Evolutionary conservation across 495 filamentous ascomycete species (phyloP).

Genomic region (Penicillium lagena): DNA sequence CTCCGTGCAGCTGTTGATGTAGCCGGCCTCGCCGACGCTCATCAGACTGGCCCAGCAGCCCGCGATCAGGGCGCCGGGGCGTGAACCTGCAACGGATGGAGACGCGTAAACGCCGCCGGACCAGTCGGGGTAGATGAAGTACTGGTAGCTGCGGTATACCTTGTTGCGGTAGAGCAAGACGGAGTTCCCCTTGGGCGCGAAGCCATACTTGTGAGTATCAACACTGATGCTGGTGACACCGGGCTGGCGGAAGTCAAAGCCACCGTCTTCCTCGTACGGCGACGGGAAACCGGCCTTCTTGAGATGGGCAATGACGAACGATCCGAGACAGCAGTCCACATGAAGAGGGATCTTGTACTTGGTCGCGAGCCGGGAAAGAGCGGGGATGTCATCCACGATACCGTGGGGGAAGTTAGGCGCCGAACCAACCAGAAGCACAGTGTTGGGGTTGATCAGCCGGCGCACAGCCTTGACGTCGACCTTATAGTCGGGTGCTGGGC

Average conservation of each 20-base stretch:
- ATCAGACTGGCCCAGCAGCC: slow-evolving; percentile 90
- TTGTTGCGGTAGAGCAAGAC: slow-evolving; percentile 83
- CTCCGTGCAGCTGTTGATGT: slow-evolving; percentile 72
- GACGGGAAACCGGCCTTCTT: slow-evolving; percentile 77
- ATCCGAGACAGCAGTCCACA: slow-evolving; percentile 96
- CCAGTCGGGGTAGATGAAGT: slow-evolving; percentile 95
- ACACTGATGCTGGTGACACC: slow-evolving; percentile 94
- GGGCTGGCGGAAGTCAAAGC: slow-evolving; percentile 88
- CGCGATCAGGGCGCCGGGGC: slow-evolving; percentile 89
- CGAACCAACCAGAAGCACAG: slow-evolving; percentile 89
- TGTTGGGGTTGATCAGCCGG: slow-evolving; percentile 91
- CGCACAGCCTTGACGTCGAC: slow-evolving; percentile 70
- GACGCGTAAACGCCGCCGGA: slow-evolving; percentile 94
- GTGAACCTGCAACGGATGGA: slow-evolving; percentile 81
- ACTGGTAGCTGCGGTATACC: slow-evolving; percentile 76
- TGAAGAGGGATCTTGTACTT: slow-evolving; percentile 78
- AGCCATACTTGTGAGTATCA: slow-evolving; percentile 98
- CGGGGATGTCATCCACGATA: slow-evolving; percentile 89
- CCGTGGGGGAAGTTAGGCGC: slow-evolving; percentile 98
- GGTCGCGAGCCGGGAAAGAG: slow-evolving; percentile 76
- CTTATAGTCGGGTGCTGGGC: slow-evolving; percentile 78
- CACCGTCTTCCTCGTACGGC: slow-evolving; percentile 56
- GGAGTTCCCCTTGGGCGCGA: slow-evolving; percentile 94
- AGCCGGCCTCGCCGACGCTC: slow-evolving; percentile 81
- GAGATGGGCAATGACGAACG: slow-evolving; percentile 89